Evolutionary conservation across 306 rosid genomes (phyloP), one percentile per base, ranked within the genome.

Genomic region (Vachellia pachyceras): DNA sequence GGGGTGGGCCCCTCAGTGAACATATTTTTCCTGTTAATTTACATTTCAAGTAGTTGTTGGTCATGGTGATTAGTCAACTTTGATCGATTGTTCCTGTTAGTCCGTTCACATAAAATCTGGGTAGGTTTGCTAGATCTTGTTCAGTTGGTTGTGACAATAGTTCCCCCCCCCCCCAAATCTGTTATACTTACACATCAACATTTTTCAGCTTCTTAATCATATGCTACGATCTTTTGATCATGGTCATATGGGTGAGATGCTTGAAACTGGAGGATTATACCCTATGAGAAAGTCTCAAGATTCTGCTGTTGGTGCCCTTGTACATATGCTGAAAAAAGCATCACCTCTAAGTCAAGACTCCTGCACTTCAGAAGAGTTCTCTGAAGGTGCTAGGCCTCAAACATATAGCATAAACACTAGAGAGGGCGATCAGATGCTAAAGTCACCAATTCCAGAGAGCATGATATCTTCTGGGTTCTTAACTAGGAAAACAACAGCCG

Each of bases 241-340:
- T 13, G 87, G 80, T 77, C 81, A 79, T 64, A 33, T 82, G 40
- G 42, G 80, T 37, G 91, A 90, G 81, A 80, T 77, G 47, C 79
- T 84, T 75, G 93, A 86, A 77, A 79, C 86, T 23, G 94, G 94
- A 50, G 94, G 92, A 79, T 79, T 80, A 57, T 85, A 87, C 78
- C 92, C 92, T 5, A 67, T 80, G 18, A 88, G 86, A 54, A 92
- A 88, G 82, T 92, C 98, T 23, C 93, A 89, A 44, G 90, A 90
- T 33, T 95, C 98, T 66, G 94, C 94, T 73, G 92, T 95, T 64
- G 98, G 97, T 57, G 92, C 41, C 0, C 93, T 95, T 65, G 97
- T 92, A n/a, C 73, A 23, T 8, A 87, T 93, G 97, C 80, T 95
- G 52, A 88, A 79, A 54, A 92, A 91, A 69, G 97, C 98, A 22